Conservation (phyloP, 2,329 filamentous ascomycete species). For the Colletotrichum godetiae region DNA sequence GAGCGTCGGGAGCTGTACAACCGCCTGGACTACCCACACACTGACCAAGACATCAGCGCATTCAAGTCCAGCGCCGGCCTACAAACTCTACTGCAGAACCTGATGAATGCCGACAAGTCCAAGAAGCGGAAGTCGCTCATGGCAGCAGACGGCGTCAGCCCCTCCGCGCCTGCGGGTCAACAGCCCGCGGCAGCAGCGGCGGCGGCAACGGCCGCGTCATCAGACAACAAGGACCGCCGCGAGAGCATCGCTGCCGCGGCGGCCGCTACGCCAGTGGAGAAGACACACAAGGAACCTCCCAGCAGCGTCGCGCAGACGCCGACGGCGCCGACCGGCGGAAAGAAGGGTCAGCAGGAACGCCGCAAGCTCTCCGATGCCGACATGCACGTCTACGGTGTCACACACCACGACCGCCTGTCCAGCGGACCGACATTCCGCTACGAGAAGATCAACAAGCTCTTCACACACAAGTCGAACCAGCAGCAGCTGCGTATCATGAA, state of each 20-base stretch:
- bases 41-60: constrained; percentile 75
- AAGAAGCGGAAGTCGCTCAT: constrained; percentile 86
- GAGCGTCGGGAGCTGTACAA: constrained; percentile 89
- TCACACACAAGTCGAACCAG: constrained; percentile 79
- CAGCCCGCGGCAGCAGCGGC: constrained; percentile 51
- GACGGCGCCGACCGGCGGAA: constrained; percentile 54
- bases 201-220: constrained; percentile 49
- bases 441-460: constrained; percentile 82
- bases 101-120: constrained; percentile 85
- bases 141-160: constrained; percentile 66
- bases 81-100: constrained; percentile 81
- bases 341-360: constrained; percentile 69
- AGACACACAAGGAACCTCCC: constrained; percentile 54
- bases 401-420: constrained; percentile 84
- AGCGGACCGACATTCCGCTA: constrained; percentile 92
- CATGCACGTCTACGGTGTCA: constrained; percentile 84
- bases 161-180: constrained; percentile 49
- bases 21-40: constrained; percentile 83
- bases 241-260: constrained; percentile 64
- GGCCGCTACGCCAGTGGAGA: constrained; percentile 40
- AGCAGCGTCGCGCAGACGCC: constrained; percentile 51
- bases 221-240: constrained; percentile 51
- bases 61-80: constrained; percentile 88
- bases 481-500: constrained; percentile 82
- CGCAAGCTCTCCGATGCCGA: constrained; percentile 81